Percentiles rank a stretch among this genome's conserved stretches.
These are phyloP conservation scores for Blastocystis sp. DNA, from an alignment of 352 stramenopile genomes.

Conservation along the genomic window DNA sequence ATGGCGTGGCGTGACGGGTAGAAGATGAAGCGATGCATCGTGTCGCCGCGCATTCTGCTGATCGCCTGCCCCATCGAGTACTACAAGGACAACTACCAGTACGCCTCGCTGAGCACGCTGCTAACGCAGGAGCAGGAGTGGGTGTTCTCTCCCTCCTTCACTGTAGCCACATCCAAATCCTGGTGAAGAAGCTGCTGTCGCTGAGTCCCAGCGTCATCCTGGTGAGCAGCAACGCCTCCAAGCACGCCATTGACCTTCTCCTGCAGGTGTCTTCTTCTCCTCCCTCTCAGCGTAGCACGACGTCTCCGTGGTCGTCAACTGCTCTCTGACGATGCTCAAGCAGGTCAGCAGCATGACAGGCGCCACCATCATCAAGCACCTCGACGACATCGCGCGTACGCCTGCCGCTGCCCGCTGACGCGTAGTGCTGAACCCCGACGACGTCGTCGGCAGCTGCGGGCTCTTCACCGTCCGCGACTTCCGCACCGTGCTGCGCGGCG, in stretches of 20 bases:
- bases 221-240: conserved; percentile 41
- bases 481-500: neutral
- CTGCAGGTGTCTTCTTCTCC: neutral
- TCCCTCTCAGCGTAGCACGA: neutral
- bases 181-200: conserved; percentile 57
- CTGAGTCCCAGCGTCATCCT: conserved; percentile 43
- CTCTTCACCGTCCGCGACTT: conserved; percentile 54
- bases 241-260: conserved; percentile 53
- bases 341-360: conserved; percentile 32
- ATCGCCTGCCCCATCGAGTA: conserved; percentile 62
- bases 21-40: conserved; percentile 42
- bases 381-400: conserved; percentile 48
- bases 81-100: conserved; percentile 62
- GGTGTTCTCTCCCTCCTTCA: neutral
- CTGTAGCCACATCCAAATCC: conserved; percentile 54
- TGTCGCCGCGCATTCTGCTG: conserved; percentile 40
- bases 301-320: conserved; percentile 43
- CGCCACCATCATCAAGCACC: conserved; percentile 38
- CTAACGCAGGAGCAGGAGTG: conserved; percentile 56
- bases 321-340: neutral
- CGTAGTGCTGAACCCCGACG: conserved; percentile 44
- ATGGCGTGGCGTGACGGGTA: neutral
- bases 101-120: conserved; percentile 39
- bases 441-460: conserved; percentile 48
- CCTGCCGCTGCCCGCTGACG: neutral